Conservation (phyloP, 2,329 filamentous ascomycete genomes). For the Fusarium verrucosum region DNA sequence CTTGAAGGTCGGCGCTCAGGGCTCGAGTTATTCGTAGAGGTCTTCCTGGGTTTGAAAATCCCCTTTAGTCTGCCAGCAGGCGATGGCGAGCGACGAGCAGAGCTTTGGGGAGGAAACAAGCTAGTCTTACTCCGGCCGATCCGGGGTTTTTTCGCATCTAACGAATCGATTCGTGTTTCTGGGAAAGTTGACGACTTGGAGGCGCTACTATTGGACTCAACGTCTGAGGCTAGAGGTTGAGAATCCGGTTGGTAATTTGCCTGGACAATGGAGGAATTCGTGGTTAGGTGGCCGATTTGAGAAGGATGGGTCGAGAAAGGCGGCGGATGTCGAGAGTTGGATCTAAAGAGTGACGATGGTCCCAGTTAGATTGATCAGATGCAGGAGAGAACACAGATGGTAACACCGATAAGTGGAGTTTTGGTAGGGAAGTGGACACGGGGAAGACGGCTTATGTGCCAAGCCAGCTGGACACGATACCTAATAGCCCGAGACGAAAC, state of each 20-base stretch:
- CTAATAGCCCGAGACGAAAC: conserved; percentile 5
- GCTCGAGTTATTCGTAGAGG: conserved; percentile 34
- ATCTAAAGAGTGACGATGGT: conserved; percentile 40
- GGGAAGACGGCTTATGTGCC: conserved; percentile 28
- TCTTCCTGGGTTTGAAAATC: conserved; percentile 63
- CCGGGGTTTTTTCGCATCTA: conserved; percentile 40
- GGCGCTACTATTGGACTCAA: conserved; percentile 40
- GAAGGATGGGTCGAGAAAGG: conserved; percentile 66
- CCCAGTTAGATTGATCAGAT: conserved; percentile 36
- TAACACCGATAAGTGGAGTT: conserved; percentile 20
- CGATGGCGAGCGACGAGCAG: conserved; percentile 69
- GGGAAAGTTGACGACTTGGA: conserved; percentile 43
- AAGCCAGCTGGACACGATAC: conserved; percentile 26
- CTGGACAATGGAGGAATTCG: conserved; percentile 73
- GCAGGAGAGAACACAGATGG: conserved; percentile 34
- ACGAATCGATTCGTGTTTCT: conserved; percentile 38
- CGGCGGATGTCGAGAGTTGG: conserved; percentile 43
- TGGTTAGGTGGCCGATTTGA: conserved; percentile 73
- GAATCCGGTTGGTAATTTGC: conserved; percentile 56
- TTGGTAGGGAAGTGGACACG: conserved; percentile 34
- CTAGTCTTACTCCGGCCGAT: conserved; percentile 43
- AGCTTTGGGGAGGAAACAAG: conserved; percentile 47
- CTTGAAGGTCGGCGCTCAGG: conserved; percentile 32
- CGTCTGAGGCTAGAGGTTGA: conserved; percentile 33
- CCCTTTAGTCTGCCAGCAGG: conserved; percentile 74